Conservation (phyloP, 495 filamentous ascomycete genomes). For the Neurospora tetraspora region DNA sequence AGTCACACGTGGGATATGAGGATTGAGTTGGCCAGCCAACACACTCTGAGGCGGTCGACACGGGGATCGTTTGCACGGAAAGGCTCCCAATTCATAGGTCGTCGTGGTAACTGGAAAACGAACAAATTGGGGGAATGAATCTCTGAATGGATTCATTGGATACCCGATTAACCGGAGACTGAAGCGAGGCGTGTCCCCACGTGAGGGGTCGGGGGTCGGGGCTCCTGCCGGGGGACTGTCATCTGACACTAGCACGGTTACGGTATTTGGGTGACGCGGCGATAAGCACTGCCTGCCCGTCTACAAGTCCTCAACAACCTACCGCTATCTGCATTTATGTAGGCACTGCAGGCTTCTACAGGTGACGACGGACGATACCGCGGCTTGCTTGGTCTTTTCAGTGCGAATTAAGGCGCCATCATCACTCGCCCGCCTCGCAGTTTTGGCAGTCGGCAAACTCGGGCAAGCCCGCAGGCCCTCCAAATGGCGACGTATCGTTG, state of each 20-base stretch:
- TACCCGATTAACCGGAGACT: neutral
- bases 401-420: neutral
- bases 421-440: neutral
- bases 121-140: neutral
- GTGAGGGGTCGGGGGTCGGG: neutral
- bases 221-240: neutral
- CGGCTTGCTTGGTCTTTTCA: neutral
- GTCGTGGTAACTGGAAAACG: neutral
- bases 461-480: neutral
- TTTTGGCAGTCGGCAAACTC: neutral
- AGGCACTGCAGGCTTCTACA: neutral
- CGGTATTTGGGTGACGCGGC: neutral
- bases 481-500: neutral
- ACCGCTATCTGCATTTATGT: neutral
- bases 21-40: neutral
- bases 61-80: too few relatives aligned
- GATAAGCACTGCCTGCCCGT: neutral
- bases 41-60: neutral
- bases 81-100: neutral
- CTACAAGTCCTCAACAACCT: neutral
- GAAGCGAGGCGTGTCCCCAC: neutral
- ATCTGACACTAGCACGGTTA: neutral
- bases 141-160: neutral
- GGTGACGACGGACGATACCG: neutral
- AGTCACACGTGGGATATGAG: neutral